phyloP scores from a whole-genome alignment of 805 yeast species.

The Teunomyces atbi region DNA sequence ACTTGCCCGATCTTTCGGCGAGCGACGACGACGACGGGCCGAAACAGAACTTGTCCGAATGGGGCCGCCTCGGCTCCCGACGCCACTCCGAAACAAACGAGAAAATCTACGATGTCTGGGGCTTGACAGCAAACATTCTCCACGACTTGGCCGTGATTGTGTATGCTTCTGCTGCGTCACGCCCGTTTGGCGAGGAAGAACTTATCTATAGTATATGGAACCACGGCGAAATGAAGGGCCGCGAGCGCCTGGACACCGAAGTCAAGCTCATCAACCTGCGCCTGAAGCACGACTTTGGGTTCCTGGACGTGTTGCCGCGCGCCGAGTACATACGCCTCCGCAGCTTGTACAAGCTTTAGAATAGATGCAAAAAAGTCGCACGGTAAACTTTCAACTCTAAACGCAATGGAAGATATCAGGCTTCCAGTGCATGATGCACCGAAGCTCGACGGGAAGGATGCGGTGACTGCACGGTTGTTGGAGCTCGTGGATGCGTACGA shows the following conservation, averaged over 20 bases:
- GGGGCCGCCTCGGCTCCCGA: conserved; percentile 43
- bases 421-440: background rate
- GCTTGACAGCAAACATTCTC: conserved; percentile 75
- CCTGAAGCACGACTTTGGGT: conserved; percentile 33
- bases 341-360: conserved; percentile 32
- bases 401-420: too few species aligned
- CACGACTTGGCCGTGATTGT: conserved; percentile 64
- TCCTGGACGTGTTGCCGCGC: conserved; percentile 44
- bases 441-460: background rate
- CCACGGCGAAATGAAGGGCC: conserved; percentile 51
- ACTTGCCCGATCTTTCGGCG: conserved; percentile 54
- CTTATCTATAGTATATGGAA: conserved; percentile 56
- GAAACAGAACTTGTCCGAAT: conserved; percentile 12
- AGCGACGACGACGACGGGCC: conserved; percentile 13
- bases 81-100: conserved; percentile 38
- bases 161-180: conserved; percentile 20
- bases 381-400: too few species aligned
- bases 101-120: conserved; percentile 74
- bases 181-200: conserved; percentile 61
- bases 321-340: conserved; percentile 44
- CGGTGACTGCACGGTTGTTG: conserved; percentile 17
- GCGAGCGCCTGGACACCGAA: conserved; percentile 54
- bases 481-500: conserved; percentile 35
- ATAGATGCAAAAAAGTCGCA: background rate
- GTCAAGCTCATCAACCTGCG: conserved; percentile 42